Evolutionary conservation across 2,329 filamentous ascomycete species (phyloP).

Genomic region (Eutypa lata): DNA sequence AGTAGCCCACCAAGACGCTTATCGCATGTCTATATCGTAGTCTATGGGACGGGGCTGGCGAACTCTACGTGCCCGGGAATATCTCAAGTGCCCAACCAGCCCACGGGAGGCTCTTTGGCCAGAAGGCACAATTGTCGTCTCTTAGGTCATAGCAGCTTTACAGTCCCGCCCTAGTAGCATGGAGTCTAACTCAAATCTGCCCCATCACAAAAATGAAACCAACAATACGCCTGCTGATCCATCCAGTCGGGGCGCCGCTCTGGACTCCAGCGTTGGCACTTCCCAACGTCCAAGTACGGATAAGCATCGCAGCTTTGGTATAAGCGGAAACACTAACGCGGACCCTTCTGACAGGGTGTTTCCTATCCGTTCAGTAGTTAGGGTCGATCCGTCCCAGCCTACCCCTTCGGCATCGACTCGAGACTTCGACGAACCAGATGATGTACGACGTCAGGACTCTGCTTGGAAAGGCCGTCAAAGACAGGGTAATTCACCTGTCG

Average conservation of each 20-base stretch:
- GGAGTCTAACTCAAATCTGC: not conserved
- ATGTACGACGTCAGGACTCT: slow-evolving; percentile 29
- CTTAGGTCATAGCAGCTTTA: not conserved
- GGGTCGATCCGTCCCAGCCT: slow-evolving; percentile 53
- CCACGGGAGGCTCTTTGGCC: not conserved
- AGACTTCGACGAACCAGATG: slow-evolving; percentile 38
- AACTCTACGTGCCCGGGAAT: not conserved
- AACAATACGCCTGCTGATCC: not conserved
- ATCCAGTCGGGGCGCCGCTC: slow-evolving; percentile 1
- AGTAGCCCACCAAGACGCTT: not conserved
- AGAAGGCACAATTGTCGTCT: not conserved
- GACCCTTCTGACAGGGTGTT: slow-evolving; percentile 63
- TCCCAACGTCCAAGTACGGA: slow-evolving; percentile 42
- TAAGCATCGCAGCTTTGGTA: slow-evolving; percentile 31
- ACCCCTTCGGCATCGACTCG: slow-evolving; percentile 25
- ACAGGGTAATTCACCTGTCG: slow-evolving; percentile 26
- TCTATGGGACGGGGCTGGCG: not conserved
- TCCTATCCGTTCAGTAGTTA: slow-evolving; percentile 77
- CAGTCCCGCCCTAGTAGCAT: not conserved
- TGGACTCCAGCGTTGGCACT: slow-evolving; percentile 26
- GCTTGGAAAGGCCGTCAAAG: slow-evolving; percentile 31
- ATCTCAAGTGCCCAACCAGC: not conserved
- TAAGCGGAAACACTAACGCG: slow-evolving; percentile 25
- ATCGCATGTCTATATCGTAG: not conserved
- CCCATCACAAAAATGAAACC: not conserved